Conservation (phyloP, 139 green algal species). For the Asterochloris erici region DNA sequence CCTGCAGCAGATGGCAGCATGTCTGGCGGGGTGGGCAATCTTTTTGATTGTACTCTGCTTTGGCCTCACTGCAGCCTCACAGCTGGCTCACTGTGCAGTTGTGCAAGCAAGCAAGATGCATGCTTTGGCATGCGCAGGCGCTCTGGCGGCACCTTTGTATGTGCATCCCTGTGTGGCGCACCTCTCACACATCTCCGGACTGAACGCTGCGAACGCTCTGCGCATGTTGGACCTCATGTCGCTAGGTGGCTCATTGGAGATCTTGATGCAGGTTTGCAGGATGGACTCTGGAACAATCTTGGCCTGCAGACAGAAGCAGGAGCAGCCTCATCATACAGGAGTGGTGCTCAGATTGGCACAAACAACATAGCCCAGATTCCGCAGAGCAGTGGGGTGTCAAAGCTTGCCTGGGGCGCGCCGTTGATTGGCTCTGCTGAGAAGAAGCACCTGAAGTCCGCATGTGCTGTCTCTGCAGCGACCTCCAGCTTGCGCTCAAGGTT, state of each 20-base stretch:
- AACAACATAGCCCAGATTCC: no score
- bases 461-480: slow-evolving; percentile 68
- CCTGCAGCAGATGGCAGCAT: slow-evolving; percentile 26
- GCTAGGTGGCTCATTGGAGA: slow-evolving; percentile 81
- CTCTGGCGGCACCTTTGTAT: no score
- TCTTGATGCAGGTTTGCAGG: slow-evolving; percentile 80
- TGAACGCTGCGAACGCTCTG: slow-evolving; percentile 71
- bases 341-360: no score
- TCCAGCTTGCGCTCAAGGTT: slow-evolving; percentile 83
- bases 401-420: slow-evolving; percentile 50
- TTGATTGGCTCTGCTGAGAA: slow-evolving; percentile 89
- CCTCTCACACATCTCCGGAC: slow-evolving; percentile 39
- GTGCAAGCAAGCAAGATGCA: no score
- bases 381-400: not conserved
- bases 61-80: no score
- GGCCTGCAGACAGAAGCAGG: slow-evolving; percentile 35
- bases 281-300: slow-evolving; percentile 83
- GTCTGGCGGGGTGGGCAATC: no score
- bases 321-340: no score
- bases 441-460: slow-evolving; percentile 88
- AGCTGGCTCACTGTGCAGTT: no score
- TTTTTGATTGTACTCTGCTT: no score
- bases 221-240: slow-evolving; percentile 91
- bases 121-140: no score
- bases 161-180: not conserved